Evolutionary conservation across 2,329 filamentous ascomycete species (phyloP), one percentile per base, ranked within the genome.

Genomic region (Tolypocladium endophyticum): DNA sequence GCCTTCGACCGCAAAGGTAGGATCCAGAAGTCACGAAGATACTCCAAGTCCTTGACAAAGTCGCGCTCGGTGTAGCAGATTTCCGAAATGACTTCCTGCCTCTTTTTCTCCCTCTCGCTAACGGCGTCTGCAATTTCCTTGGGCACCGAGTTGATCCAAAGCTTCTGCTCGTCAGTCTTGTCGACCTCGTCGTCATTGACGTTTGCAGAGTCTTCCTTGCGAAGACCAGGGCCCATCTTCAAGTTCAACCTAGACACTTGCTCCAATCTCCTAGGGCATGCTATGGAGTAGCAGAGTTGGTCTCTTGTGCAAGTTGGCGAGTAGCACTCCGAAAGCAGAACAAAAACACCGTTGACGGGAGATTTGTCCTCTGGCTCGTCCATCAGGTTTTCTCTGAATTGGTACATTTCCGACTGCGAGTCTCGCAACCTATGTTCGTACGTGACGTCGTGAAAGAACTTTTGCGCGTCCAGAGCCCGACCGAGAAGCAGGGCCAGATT

Each of bases 381-480:
- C 76, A 92, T 88, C 72, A 97, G 81, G 3, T 88, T 95, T 76
- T 97, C 93, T 66, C 89, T 87, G 75, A 99, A 99, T 71, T 97
- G 93, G 73, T 97, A 99, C 73, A 99, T 89, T 74, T 99, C 94
- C 57, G 87, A 88, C 47, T 87, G 85, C n/a, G 93, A 95, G 74
- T 99, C 94, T 74, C 94, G 89, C 68, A 99, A 78, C 55, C 94
- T 85, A 74, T 99, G 94, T 68, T 97, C 93, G 74, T 99, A 99
- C 0, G 93, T 97, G 57, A 97, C 94, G 80, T 99, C 94, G 77
- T 99, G 94, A 72, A 99, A 99, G 77, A 96, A 97, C 72, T 97
- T 97, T 71, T 99, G 94, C 30, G 94, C 94, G 75, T 99, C 94
- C 62, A 99, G 78, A 50, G 94, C 92, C 70, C 94, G 85, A 63